Evolutionary conservation across 306 rosid species (phyloP).

Genomic region (Vigna mungo): DNA sequence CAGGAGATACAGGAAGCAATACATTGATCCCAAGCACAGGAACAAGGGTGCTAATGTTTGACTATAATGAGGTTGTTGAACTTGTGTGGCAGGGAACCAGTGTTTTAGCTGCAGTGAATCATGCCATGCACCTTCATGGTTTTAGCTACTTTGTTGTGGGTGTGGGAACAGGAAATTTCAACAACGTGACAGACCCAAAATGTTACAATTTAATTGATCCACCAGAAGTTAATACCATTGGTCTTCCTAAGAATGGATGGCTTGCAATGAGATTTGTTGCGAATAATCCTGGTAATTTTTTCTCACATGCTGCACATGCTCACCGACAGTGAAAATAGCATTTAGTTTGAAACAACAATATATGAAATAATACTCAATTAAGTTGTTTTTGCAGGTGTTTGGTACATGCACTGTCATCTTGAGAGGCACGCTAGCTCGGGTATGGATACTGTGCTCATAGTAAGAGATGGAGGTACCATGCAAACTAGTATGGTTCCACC

Average conservation of each 20-base stretch:
- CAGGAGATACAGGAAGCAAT: background rate
- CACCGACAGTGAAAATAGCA: background rate
- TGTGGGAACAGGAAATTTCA: conserved; percentile 3
- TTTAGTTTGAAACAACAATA: background rate
- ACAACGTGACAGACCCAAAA: conserved; percentile 12
- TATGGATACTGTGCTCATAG: background rate
- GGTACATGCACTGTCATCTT: conserved; percentile 26
- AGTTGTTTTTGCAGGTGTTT: conserved; percentile 11
- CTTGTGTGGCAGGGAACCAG: conserved; percentile 16
- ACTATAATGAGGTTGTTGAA: conserved; percentile 15
- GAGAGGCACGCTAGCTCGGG: conserved; percentile 15
- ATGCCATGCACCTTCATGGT: conserved; percentile 31
- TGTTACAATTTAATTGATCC: conserved; percentile 11
- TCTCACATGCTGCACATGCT: background rate
- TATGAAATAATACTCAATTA: background rate
- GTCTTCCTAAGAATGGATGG: conserved; percentile 15
- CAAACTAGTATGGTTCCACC: conserved; percentile 1
- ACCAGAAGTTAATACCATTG: background rate
- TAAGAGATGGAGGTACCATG: conserved; percentile 7
- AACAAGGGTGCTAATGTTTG: conserved; percentile 8
- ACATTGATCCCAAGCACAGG: conserved; percentile 1
- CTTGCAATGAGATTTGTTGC: conserved; percentile 15
- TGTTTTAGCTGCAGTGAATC: background rate
- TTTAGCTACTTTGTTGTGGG: conserved; percentile 17
- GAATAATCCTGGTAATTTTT: background rate